These are phyloP conservation scores for Prunus mira DNA, from an alignment of 306 rosid species.

Conservation along the genomic window DNA sequence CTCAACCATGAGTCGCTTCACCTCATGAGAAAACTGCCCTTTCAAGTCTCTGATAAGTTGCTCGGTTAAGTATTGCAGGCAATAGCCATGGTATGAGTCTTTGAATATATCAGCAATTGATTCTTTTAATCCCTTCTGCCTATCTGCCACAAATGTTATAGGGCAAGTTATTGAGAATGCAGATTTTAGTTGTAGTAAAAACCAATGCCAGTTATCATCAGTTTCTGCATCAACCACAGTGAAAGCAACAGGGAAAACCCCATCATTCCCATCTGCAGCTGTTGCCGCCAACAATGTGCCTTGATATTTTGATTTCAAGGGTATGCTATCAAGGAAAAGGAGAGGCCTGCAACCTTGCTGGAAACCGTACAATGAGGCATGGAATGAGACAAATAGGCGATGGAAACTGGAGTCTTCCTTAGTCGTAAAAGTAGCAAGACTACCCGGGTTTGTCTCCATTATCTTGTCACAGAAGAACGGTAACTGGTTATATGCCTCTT, in stretches of 20 bases:
- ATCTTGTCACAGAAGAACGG: constrained; percentile 80
- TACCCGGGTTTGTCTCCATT: constrained; percentile 94
- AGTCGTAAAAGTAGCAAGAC: constrained; percentile 77
- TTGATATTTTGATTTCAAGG: constrained; percentile 86
- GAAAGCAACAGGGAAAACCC: constrained; percentile 88
- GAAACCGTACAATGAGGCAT: constrained; percentile 82
- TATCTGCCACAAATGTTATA: constrained; percentile 85
- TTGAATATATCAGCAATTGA: constrained; percentile 68
- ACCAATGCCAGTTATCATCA: constrained; percentile 94
- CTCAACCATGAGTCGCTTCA: constrained; percentile 83
- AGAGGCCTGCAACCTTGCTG: constrained; percentile 96
- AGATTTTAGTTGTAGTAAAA: constrained; percentile 77
- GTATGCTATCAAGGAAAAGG: constrained; percentile 80
- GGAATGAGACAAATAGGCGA: constrained; percentile 89
- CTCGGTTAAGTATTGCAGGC: constrained; percentile 77
- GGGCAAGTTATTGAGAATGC: constrained; percentile 68
- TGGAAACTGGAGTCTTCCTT: constrained; percentile 93
- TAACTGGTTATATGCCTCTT: constrained; percentile 84
- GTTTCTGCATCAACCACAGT: constrained; percentile 86
- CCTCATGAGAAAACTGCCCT: constrained; percentile 94
- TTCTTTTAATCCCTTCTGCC: constrained; percentile 72
- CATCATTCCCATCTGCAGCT: constrained; percentile 87
- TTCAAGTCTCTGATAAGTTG: constrained; percentile 86
- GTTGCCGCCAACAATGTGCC: constrained; percentile 90
- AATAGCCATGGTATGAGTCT: constrained; percentile 81